These are phyloP conservation scores for Catharanthus roseus DNA, from an alignment of 257 asterid genomes.

Conservation along the genomic window DNA sequence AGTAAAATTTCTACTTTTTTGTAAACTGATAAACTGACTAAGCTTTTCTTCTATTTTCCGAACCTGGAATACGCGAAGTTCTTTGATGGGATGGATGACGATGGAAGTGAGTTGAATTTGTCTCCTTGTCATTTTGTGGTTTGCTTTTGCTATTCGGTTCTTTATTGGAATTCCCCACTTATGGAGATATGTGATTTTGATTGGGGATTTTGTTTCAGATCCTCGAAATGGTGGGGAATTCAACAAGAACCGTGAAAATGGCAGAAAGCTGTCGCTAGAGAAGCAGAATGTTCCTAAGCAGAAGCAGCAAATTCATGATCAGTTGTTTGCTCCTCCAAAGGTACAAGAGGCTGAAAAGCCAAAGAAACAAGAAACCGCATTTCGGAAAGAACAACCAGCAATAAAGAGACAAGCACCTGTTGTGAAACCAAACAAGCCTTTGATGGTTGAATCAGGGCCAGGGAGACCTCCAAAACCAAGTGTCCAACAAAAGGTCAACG, in stretches of 20 bases:
- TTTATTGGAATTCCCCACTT: conserved; percentile 48
- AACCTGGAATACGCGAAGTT: conserved; percentile 41
- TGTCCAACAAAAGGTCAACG: conserved; percentile 33
- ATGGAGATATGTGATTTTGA: conserved; percentile 27
- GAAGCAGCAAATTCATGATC: conserved; percentile 27
- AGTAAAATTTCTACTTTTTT: background rate
- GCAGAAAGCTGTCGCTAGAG: conserved; percentile 50
- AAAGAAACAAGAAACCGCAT: conserved; percentile 38
- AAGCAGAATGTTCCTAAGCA: conserved; percentile 25
- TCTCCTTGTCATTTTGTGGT: conserved; percentile 27
- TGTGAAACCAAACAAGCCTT: conserved; percentile 41
- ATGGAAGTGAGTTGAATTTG: conserved; percentile 83
- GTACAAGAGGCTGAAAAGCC: conserved; percentile 36
- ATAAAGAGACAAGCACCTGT: conserved; percentile 39
- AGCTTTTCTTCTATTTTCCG: conserved; percentile 24
- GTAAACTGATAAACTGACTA: conserved; percentile 34
- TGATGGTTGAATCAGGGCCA: conserved; percentile 28
- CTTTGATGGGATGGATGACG: conserved; percentile 95
- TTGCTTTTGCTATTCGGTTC: conserved; percentile 46
- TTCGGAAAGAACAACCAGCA: conserved; percentile 38
- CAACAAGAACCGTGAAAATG: conserved; percentile 59
- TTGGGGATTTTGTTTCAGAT: conserved; percentile 62
- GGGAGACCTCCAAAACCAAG: conserved; percentile 45
- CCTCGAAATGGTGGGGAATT: conserved; percentile 73
- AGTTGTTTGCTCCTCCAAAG: conserved; percentile 27